Base-by-base conservation (phyloP, 1,284 basidiomycete species). In the Pascua sp. region DNA sequence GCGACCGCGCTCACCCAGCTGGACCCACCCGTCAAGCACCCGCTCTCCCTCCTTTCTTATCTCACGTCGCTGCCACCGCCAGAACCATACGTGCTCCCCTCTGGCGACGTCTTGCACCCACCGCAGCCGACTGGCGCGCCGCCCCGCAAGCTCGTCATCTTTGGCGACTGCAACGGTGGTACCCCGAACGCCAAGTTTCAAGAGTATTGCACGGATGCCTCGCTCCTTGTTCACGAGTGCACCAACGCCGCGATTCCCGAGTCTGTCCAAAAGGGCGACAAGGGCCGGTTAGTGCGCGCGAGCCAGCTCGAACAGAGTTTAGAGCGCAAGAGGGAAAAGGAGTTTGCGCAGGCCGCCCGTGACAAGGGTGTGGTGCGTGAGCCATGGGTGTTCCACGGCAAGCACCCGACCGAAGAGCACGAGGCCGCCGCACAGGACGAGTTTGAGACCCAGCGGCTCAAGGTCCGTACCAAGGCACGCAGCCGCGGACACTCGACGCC, bases 401-500 rank as follows among this genome's bases (percentile, higher is more conserved):
- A 60, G 39, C 46, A 62, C 32, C 43, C 37, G 42, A 53, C 18
- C 2, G 48, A 51, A 2, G 60, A 53, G 9, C 53, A 73, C 76
- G 42, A 80, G 83, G 69, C 75, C 80, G 50, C 81, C 77, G 55
- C 78, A 81, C 70, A 72, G 47, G 66, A 70, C 47, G 78, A 80
- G n/a, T 66, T 71, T 45, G 61, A 64, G 16, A 56, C 62, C 42
- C 70, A 74, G 43, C 66, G 70, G 8, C 78, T 78, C 40, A 78
- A 76, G n/a, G 84, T 91, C 1, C 66, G 73, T 47, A 75, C 78
- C 61, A 87, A 85, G 65, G 84, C 85, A 5, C 70, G 83, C 24
- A 77, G 79, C 47, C 80, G 87, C 58, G 91, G 91, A 0, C 92
- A 95, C 74, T 92, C 90, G 17, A 88, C 88, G 0, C 88, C 91